Conservation (phyloP, 1,284 basidiomycete species). For the Marasmius sp. region DNA sequence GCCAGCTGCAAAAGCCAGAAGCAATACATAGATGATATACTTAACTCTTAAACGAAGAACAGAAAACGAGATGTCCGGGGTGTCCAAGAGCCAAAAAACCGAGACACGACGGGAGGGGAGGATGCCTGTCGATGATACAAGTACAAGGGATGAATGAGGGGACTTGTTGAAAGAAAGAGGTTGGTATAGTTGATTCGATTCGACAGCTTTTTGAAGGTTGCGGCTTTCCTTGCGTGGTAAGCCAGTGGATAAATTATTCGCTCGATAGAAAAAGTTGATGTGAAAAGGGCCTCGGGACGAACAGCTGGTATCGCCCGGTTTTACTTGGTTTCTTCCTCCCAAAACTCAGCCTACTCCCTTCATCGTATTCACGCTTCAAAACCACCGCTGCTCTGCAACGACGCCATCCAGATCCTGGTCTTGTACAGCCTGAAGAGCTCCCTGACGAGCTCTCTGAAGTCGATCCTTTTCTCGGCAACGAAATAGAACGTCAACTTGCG, state of each 20-base stretch:
- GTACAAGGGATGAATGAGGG: neutral
- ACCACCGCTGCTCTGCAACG: slow-evolving; percentile 39
- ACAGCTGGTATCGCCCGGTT: neutral
- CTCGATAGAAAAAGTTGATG: neutral
- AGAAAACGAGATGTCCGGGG: neutral
- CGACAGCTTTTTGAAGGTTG: neutral
- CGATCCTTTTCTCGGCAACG: slow-evolving; percentile 92
- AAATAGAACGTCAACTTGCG: slow-evolving; percentile 99
- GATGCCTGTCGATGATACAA: neutral
- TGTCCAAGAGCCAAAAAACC: neutral
- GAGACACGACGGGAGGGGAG: slow-evolving; percentile 1
- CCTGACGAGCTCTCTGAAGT: slow-evolving; percentile 94
- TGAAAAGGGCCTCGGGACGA: neutral
- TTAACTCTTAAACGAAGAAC: slow-evolving; percentile 2
- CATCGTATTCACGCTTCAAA: slow-evolving; percentile 10
- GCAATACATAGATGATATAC: neutral
- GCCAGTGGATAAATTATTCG: neutral
- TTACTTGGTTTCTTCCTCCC: neutral
- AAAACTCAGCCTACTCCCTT: neutral
- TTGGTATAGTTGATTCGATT: too few relatives aligned
- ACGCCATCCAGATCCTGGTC: slow-evolving; percentile 78
- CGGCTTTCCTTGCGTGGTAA: neutral
- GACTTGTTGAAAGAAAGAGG: neutral
- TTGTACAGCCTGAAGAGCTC: slow-evolving; percentile 85
- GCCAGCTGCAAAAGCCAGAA: neutral